These are phyloP conservation scores for Phytophthora pinifolia DNA, from an alignment of 352 stramenopile genomes.

Conservation along the genomic window DNA sequence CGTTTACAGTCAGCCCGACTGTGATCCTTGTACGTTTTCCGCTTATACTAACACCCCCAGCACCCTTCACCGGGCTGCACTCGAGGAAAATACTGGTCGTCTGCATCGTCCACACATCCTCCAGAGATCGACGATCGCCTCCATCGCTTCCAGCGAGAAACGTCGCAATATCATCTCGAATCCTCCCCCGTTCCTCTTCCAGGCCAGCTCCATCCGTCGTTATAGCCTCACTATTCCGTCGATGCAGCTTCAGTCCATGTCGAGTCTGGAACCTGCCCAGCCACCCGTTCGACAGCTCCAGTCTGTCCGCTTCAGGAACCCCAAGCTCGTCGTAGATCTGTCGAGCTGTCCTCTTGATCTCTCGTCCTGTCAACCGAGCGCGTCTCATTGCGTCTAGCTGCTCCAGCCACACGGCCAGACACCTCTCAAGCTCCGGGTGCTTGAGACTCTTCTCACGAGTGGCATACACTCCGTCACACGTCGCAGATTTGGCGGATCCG, in stretches of 20 bases:
- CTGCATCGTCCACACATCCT: slow-evolving; percentile 27
- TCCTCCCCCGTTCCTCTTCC: too few relatives aligned
- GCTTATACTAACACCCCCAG: background rate
- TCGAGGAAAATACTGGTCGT: slow-evolving; percentile 17
- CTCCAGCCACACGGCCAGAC: slow-evolving; percentile 23
- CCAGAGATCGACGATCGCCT: slow-evolving; percentile 1
- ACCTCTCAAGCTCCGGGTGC: slow-evolving; percentile 25
- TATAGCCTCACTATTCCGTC: background rate
- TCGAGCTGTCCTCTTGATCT: slow-evolving; percentile 23
- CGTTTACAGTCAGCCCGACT: slow-evolving; percentile 18
- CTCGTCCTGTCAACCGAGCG: slow-evolving; percentile 13
- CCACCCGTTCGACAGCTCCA: slow-evolving; percentile 32
- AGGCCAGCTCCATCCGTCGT: background rate
- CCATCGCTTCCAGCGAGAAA: slow-evolving; percentile 19
- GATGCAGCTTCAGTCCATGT: slow-evolving; percentile 17
- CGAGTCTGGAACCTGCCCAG: slow-evolving; percentile 17
- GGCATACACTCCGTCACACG: background rate
- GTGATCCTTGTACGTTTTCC: slow-evolving; percentile 10
- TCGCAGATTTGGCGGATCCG: background rate
- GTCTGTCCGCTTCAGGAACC: slow-evolving; percentile 13
- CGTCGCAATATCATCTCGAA: background rate
- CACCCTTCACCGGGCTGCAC: slow-evolving; percentile 6
- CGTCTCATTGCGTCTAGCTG: slow-evolving; percentile 2
- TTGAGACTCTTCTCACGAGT: slow-evolving; percentile 17
- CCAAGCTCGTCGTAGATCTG: slow-evolving; percentile 25